These are phyloP conservation scores for Phytopythium vexans DNA, from an alignment of 352 stramenopile genomes.

Conservation along the genomic window DNA sequence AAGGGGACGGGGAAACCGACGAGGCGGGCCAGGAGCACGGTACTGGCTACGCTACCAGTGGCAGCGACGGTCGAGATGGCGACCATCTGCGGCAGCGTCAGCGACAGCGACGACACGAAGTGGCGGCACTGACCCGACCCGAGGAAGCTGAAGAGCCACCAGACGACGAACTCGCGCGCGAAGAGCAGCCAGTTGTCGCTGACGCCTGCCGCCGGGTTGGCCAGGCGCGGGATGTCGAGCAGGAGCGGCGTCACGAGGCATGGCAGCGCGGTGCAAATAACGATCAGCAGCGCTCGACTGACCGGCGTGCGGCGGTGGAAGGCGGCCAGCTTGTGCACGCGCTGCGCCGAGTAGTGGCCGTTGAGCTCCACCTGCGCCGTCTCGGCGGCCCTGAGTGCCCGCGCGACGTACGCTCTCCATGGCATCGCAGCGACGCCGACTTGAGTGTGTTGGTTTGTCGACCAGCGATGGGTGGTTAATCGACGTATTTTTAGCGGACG, in stretches of 20 bases:
- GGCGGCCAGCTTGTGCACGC: conserved; percentile 6
- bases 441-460: too few species aligned
- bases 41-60: background rate
- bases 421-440: too few species aligned
- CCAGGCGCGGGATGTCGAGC: conserved; percentile 10
- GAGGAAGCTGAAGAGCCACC: conserved; percentile 14
- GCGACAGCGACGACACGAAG: conserved; percentile 11
- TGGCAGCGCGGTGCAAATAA: conserved; percentile 8
- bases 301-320: conserved; percentile 10
- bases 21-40: background rate
- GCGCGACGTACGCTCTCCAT: too few species aligned
- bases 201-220: conserved; percentile 4
- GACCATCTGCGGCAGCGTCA: conserved; percentile 5
- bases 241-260: conserved; percentile 14
- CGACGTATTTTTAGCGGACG: too few species aligned
- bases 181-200: conserved; percentile 14
- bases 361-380: conserved; percentile 15
- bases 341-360: conserved; percentile 12
- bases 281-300: background rate
- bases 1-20: conserved; percentile 18
- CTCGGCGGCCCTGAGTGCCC: background rate
- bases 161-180: conserved; percentile 11
- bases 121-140: conserved; percentile 1
- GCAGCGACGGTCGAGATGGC: conserved; percentile 7
- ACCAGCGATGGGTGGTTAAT: too few species aligned